A percentile compares a stretch with the other conserved stretches of the same genome.
Conservation (phyloP, 148 eudicot genomes). For the Rheum nobile region DNA sequence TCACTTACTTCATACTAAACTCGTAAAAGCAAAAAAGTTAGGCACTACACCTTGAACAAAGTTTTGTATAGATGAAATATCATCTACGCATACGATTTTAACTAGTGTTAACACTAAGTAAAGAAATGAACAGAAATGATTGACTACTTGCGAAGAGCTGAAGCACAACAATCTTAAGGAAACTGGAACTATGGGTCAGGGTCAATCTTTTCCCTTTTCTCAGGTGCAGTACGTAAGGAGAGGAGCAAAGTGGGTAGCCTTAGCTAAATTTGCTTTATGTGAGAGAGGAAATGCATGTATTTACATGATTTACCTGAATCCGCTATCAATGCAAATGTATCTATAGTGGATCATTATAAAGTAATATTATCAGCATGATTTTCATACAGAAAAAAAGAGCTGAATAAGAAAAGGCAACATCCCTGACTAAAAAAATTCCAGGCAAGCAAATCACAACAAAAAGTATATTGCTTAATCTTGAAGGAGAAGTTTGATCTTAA, state of each 20-base stretch:
- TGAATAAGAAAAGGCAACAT: background rate
- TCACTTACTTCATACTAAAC: slow-evolving; percentile 22
- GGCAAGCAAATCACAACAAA: background rate
- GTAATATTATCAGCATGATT: background rate
- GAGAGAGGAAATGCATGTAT: background rate
- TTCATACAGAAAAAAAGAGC: background rate
- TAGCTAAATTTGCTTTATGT: background rate
- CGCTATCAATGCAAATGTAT: background rate
- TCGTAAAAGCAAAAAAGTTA: background rate
- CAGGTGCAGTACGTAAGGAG: background rate
- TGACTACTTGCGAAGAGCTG: background rate
- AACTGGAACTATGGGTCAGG: background rate
- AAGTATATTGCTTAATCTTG: background rate
- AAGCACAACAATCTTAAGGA: background rate
- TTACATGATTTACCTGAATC: background rate
- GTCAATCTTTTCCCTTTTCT: background rate
- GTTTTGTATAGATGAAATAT: background rate
- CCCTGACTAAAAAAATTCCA: background rate
- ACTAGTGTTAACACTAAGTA: background rate
- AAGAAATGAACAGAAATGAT: background rate
- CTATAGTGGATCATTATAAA: background rate
- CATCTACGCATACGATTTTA: background rate
- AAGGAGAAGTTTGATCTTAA: background rate
- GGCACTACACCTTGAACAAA: background rate
- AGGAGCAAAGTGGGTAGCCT: background rate